A percentile compares a stretch with the other conserved stretches of the same genome.
These are phyloP conservation scores for Rhynchospora breviuscula DNA, from an alignment of 176 grass and related monocot genomes.

Conservation along the genomic window DNA sequence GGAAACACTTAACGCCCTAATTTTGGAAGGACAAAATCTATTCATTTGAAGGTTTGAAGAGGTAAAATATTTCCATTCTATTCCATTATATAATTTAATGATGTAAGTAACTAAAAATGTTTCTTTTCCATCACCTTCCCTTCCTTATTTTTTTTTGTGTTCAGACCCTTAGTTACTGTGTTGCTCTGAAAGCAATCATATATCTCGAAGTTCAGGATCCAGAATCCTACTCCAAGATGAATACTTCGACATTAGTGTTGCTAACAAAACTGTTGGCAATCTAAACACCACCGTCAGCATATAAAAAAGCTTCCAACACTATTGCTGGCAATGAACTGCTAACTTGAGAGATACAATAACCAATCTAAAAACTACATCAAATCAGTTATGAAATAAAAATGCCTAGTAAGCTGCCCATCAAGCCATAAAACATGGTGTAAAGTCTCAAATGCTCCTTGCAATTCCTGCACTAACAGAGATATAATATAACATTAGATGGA, in stretches of 20 bases:
- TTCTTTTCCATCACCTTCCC: no score
- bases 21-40: no score
- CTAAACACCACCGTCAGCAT: neutral
- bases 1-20: no score
- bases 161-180: no score
- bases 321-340: neutral
- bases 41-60: no score
- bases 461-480: neutral
- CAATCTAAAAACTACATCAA: conserved; percentile 7
- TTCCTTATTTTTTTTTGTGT: no score
- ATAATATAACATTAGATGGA: neutral
- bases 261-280: neutral
- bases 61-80: no score
- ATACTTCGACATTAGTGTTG: neutral
- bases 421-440: neutral
- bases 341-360: neutral
- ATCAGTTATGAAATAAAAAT: neutral
- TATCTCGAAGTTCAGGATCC: neutral
- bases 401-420: neutral
- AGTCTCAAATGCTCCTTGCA: neutral
- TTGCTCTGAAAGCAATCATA: neutral
- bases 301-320: neutral
- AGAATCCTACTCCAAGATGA: neutral
- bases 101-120: no score
- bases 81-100: no score